A percentile compares a stretch with the other conserved stretches of the same genome.
phyloP scores from a whole-genome alignment of 306 rosid species.

The Ochetophila trinervis region DNA sequence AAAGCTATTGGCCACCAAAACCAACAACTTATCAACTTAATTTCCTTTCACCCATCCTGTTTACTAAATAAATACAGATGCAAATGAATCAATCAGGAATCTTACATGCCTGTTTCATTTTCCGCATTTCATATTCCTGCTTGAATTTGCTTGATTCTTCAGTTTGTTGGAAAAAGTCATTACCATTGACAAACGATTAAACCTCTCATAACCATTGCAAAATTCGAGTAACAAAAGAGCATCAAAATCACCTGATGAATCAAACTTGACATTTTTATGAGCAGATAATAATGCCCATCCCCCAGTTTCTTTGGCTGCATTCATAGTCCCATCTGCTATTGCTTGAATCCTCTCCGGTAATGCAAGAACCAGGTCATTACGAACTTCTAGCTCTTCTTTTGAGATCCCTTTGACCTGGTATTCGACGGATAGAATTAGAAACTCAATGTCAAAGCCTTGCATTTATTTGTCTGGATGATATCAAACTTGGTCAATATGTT shows the following conservation, averaged over 20 bases:
- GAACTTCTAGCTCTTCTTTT: constrained; percentile 54
- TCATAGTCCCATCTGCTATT: constrained; percentile 64
- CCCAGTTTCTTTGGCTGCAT: constrained; percentile 43
- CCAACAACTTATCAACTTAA: constrained; percentile 9
- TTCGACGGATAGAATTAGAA: constrained; percentile 10
- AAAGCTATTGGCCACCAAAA: not conserved
- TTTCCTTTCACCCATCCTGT: not conserved
- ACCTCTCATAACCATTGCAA: not conserved
- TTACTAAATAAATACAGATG: not conserved
- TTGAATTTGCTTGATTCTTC: constrained; percentile 77
- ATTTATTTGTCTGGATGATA: not conserved
- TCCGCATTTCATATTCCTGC: constrained; percentile 79
- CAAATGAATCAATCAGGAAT: constrained; percentile 25
- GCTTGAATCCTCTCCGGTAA: constrained; percentile 77
- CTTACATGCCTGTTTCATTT: constrained; percentile 69
- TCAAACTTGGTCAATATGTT: constrained; percentile 1
- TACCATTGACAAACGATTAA: constrained; percentile 12
- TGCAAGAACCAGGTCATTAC: constrained; percentile 55
- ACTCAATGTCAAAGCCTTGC: constrained; percentile 8
- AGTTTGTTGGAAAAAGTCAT: constrained; percentile 51
- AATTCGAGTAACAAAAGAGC: constrained; percentile 7
- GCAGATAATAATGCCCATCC: constrained; percentile 44
- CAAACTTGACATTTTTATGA: constrained; percentile 55
- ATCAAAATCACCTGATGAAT: constrained; percentile 48
- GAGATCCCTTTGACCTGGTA: constrained; percentile 77